phyloP scores from a whole-genome alignment of 495 filamentous ascomycete genomes.

The Neurospora sp. region DNA sequence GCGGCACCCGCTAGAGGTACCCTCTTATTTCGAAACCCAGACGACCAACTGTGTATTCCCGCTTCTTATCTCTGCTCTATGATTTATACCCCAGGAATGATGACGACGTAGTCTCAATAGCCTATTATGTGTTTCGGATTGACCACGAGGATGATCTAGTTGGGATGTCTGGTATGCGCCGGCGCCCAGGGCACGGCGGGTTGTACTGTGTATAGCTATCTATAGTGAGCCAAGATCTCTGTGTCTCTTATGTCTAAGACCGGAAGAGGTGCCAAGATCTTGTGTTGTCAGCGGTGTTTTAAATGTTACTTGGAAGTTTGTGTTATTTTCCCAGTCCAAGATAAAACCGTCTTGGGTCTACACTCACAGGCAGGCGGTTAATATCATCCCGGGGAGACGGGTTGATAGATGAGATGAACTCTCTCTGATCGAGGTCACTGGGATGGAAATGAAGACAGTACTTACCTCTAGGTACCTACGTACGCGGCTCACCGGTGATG shows the following conservation, averaged over 20 bases:
- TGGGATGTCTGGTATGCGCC: not conserved
- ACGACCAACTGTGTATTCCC: not conserved
- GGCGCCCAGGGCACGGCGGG: not conserved
- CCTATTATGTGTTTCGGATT: not conserved
- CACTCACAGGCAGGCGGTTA: not conserved
- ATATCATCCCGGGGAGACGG: not conserved
- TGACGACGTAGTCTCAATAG: not conserved
- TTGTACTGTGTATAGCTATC: not conserved
- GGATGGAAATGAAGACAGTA: not conserved
- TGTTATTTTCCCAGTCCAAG: not conserved
- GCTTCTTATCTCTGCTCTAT: not conserved
- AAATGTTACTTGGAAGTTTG: not conserved
- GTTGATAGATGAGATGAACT: not conserved
- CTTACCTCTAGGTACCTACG: not conserved
- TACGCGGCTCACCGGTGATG: not conserved
- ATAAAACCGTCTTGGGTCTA: not conserved
- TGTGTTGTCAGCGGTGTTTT: not conserved
- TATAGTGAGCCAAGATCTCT: not conserved
- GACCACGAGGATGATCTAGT: not conserved
- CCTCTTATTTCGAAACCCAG: too few species aligned
- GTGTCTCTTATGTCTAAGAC: not conserved
- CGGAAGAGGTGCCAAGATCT: not conserved
- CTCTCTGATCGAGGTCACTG: not conserved
- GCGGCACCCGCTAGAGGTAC: too few species aligned
- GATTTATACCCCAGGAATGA: not conserved